phyloP scores from a whole-genome alignment of 1,284 basidiomycete genomes.

The Cutaneotrichosporon cavernicola region DNA sequence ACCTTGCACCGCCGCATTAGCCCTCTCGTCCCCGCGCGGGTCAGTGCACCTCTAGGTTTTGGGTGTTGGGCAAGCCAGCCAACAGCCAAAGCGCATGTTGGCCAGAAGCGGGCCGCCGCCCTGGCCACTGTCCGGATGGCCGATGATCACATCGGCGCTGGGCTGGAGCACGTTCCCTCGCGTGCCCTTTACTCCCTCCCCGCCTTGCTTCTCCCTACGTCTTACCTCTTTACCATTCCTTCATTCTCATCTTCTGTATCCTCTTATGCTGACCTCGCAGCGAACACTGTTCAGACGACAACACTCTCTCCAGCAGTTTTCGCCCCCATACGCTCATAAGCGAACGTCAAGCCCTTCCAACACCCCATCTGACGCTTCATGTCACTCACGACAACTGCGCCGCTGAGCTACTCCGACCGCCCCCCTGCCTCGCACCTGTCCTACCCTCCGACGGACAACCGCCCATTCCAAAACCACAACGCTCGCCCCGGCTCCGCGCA shows the following conservation, averaged over 20 bases:
- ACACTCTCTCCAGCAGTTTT: neutral
- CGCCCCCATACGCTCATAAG: neutral
- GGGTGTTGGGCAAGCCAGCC: too few relatives aligned
- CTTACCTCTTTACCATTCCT: neutral
- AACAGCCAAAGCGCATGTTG: neutral
- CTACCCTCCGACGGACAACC: conserved; percentile 31
- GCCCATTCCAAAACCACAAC: conserved; percentile 32
- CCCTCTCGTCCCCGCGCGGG: neutral
- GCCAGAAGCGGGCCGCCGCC: neutral
- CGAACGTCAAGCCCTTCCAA: neutral
- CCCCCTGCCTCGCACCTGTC: conserved; percentile 22
- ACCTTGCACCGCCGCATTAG: neutral
- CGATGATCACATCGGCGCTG: neutral
- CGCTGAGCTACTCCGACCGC: conserved; percentile 21
- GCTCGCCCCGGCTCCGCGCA: conserved; percentile 39
- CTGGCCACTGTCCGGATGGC: neutral
- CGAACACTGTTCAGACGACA: conserved; percentile 3
- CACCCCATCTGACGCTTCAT: conserved; percentile 15
- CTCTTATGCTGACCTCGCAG: neutral
- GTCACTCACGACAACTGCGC: conserved; percentile 28
- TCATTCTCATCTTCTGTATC: neutral
- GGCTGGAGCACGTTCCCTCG: neutral
- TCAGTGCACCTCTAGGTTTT: neutral
- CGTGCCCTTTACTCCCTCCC: neutral
- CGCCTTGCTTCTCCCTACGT: neutral